Conservation (phyloP, 2,329 filamentous ascomycete species). For the Clarireedia homoeocarpa region DNA sequence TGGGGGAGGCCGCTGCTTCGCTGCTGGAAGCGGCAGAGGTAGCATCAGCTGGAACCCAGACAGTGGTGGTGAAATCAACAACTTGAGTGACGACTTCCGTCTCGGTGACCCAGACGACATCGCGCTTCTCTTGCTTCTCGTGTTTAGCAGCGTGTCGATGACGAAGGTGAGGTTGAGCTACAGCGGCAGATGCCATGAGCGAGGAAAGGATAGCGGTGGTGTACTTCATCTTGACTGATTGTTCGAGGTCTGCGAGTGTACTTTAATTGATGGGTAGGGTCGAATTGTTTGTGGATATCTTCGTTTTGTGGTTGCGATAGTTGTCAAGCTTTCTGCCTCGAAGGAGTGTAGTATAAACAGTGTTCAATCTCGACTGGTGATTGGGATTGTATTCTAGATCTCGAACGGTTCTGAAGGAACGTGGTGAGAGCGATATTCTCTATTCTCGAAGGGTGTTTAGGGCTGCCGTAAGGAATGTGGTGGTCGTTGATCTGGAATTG, state of each 20-base stretch:
- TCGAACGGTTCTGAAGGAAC: slow-evolving; percentile 1
- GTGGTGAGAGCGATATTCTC: slow-evolving; percentile 6
- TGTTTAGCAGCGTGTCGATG: slow-evolving; percentile 28
- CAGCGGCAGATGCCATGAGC: slow-evolving; percentile 22
- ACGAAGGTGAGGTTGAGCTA: slow-evolving; percentile 29
- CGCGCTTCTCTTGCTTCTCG: slow-evolving; percentile 15
- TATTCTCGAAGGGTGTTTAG: background rate
- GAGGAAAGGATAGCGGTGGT: slow-evolving; percentile 25
- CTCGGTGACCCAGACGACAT: slow-evolving; percentile 42
- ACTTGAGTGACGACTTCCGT: slow-evolving; percentile 40
- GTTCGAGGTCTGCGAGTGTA: slow-evolving; percentile 1
- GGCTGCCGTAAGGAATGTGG: slow-evolving; percentile 5
- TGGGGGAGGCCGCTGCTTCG: slow-evolving; percentile 2
- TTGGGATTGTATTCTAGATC: slow-evolving; percentile 4
- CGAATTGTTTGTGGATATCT: background rate
- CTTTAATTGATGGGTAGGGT: background rate
- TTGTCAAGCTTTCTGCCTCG: background rate
- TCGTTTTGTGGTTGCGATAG: background rate
- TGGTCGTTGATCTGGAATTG: background rate
- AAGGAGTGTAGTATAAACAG: background rate
- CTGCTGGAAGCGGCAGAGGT: slow-evolving; percentile 12
- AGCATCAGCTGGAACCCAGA: slow-evolving; percentile 35
- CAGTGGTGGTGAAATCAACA: slow-evolving; percentile 29
- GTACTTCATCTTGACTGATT: slow-evolving; percentile 30
- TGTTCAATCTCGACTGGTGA: slow-evolving; percentile 1